Base-by-base conservation (phyloP, 1,284 basidiomycete genomes). In the Ceratobasidium sp. region DNA sequence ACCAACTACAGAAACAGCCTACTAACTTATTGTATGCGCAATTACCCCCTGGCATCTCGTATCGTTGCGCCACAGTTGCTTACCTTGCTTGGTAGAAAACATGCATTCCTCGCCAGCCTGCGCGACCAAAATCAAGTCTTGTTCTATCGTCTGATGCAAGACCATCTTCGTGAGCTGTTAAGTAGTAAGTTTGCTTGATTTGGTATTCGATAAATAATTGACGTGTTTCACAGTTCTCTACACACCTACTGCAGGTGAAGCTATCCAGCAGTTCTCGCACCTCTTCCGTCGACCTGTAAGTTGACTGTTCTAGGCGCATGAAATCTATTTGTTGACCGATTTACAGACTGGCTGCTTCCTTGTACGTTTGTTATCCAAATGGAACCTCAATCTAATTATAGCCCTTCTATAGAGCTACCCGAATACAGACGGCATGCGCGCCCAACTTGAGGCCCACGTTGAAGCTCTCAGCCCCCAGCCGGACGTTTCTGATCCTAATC, bases 201-300 rank as follows among this genome's bases (percentile, higher is more conserved):
- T n/a, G n/a, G n/a, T n/a, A n/a, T n/a, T n/a, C n/a, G n/a, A n/a
- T n/a, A n/a, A n/a, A n/a, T n/a, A n/a, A n/a, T n/a, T n/a, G n/a
- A n/a, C n/a, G n/a, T n/a, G n/a, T n/a, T n/a, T n/a, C 65, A 92
- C 93, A 0, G 89, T 94, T 78, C 91, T 94, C 65, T 94, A 94
- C 80, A 93, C 91, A 0, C 91, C 91, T 0, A 92, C 91, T 1
- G 89, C n/a, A 91, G 87, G 89, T 90, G 70, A 42, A 65, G 7
- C 54, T 52, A 10, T 96, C 68, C 85, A 91, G 4, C 88, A 92
- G 68, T 95, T 95, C 81, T 95, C 94, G 0, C 93, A 94, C 82
- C 85, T 95, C 7, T 96, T 94, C 85, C 86, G 94, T 40, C 85
- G 92, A 85, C 73, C 84, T 84, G 56, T 86, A 69, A 93, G 92